Evolutionary conservation across 1,284 basidiomycete genomes (phyloP).

Genomic region (Leucoagaricus sp.): DNA sequence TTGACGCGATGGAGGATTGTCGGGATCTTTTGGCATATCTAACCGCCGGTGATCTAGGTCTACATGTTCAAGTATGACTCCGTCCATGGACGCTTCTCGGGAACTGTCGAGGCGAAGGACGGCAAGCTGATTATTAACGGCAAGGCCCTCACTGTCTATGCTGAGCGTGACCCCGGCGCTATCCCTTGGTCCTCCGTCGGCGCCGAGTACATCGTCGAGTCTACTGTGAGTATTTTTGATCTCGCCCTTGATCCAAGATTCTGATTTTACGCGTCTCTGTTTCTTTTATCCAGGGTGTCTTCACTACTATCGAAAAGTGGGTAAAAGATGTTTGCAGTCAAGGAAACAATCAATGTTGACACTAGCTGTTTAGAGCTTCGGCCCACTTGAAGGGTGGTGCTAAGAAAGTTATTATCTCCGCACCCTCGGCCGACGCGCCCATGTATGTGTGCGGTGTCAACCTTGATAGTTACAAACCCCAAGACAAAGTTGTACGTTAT

Average conservation of each 20-base stretch:
- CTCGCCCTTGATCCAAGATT: background rate
- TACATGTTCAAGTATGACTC: slow-evolving; percentile 99
- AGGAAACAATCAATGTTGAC: slow-evolving; percentile 13
- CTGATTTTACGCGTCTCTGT: slow-evolving; percentile 18
- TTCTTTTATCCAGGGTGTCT: slow-evolving; percentile 75
- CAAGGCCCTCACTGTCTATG: slow-evolving; percentile 79
- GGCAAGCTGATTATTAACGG: slow-evolving; percentile 91
- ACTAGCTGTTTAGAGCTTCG: slow-evolving; percentile 61
- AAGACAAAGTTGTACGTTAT: slow-evolving; percentile 79
- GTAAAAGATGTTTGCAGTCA: slow-evolving; percentile 16
- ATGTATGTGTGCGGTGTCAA: slow-evolving; percentile 99
- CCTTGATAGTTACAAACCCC: slow-evolving; percentile 91
- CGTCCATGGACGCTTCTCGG: slow-evolving; percentile 96
- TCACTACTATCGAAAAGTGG: slow-evolving; percentile 90
- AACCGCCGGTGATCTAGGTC: slow-evolving; percentile 56
- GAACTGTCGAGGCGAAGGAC: slow-evolving; percentile 80
- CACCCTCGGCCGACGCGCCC: slow-evolving; percentile 96
- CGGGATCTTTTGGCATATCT: slow-evolving; percentile 5
- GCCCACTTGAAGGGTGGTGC: slow-evolving; percentile 98
- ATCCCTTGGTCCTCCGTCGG: slow-evolving; percentile 86
- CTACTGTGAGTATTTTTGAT: slow-evolving; percentile 68
- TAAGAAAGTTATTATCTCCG: slow-evolving; percentile 99
- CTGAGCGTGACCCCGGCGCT: slow-evolving; percentile 85
- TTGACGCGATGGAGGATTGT: slow-evolving; percentile 3
- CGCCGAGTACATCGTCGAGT: slow-evolving; percentile 96